phyloP scores from a whole-genome alignment of 257 asterid species.

The Ballota nigra region DNA sequence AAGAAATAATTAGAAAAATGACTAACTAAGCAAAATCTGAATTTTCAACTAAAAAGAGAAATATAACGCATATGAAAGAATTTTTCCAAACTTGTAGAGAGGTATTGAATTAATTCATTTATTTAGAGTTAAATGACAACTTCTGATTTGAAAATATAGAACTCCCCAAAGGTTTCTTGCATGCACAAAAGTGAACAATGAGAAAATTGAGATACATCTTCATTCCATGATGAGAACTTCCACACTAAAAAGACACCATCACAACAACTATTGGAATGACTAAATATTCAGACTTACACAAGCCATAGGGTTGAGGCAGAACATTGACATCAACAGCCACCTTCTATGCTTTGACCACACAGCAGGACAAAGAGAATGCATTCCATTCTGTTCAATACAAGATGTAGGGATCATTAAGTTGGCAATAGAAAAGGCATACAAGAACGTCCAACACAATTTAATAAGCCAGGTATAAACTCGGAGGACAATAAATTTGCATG shows the following conservation, averaged over 20 bases:
- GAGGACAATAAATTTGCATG: background rate
- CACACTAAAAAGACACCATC: background rate
- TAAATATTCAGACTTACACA: constrained; percentile 60
- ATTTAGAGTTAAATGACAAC: background rate
- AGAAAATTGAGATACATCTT: background rate
- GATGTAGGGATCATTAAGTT: constrained; percentile 17
- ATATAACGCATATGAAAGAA: background rate
- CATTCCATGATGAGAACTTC: background rate
- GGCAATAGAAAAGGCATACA: background rate
- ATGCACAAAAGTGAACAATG: background rate
- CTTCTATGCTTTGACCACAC: constrained; percentile 98
- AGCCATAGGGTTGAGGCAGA: constrained; percentile 86
- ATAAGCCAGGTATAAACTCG: background rate
- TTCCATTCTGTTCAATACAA: constrained; percentile 61
- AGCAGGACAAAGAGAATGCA: constrained; percentile 99
- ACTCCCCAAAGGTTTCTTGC: background rate
- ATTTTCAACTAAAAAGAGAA: background rate
- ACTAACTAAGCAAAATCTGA: background rate
- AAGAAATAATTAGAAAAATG: background rate
- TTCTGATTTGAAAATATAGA: constrained; percentile 3
- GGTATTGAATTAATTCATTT: too few species aligned
- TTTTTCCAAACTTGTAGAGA: too few species aligned
- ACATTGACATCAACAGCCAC: constrained; percentile 98
- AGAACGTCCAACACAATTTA: background rate
- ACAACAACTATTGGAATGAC: background rate